Evolutionary conservation across 495 filamentous ascomycete species (phyloP).

Genomic region (Hypoxylon crocopeplum): DNA sequence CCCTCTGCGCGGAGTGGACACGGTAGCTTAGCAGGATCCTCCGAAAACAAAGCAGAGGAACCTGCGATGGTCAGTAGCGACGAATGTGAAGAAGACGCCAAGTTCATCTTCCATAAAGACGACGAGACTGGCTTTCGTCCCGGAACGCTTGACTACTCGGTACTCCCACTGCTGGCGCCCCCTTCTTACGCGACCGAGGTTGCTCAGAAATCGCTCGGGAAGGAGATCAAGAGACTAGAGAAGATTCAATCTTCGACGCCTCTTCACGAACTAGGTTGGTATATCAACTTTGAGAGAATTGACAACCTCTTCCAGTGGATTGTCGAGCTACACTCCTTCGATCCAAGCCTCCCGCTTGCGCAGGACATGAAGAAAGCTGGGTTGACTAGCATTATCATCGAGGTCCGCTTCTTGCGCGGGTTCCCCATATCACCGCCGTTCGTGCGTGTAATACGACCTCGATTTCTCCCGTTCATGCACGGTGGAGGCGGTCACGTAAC

Average conservation of each 20-base stretch:
- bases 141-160: conserved; percentile 62
- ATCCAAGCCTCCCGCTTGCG: conserved; percentile 69
- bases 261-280: conserved; percentile 82
- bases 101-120: conserved; percentile 50
- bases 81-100: conserved; percentile 61
- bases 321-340: conserved; percentile 87
- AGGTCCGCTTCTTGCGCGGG: conserved; percentile 76
- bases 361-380: conserved; percentile 71
- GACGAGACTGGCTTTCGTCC: conserved; percentile 70
- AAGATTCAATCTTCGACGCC: conserved; percentile 67
- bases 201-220: conserved; percentile 68
- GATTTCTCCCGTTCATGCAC: conserved; percentile 70
- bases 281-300: conserved; percentile 65
- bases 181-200: conserved; percentile 72
- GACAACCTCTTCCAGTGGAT: conserved; percentile 91
- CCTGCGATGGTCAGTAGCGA: conserved; percentile 50
- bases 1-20: background rate
- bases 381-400: conserved; percentile 74
- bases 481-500: conserved; percentile 93
- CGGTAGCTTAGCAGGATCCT: background rate
- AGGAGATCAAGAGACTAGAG: conserved; percentile 66
- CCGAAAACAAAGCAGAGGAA: conserved; percentile 31
- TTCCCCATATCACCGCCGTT: conserved; percentile 86
- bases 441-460: conserved; percentile 81
- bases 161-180: conserved; percentile 62